Evolutionary conservation across 345 rosid genomes (phyloP).

Genomic region (Melaleuca alternifolia): DNA sequence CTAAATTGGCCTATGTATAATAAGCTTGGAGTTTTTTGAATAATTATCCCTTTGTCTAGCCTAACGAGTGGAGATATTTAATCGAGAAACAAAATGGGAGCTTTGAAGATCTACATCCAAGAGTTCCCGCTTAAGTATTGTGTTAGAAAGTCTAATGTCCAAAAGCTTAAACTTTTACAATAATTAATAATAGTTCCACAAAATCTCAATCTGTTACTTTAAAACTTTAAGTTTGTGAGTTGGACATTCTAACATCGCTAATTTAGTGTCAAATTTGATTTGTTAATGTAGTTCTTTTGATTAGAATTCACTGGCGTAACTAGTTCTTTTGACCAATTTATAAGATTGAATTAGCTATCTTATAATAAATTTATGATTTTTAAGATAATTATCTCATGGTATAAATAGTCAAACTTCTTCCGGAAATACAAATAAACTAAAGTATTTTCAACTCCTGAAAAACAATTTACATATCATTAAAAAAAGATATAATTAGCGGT

Average conservation of each 20-base stretch:
- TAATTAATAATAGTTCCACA: accelerated
- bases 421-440: background rate
- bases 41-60: too few relatives aligned
- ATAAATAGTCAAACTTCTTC: background rate
- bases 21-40: too few relatives aligned
- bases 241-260: background rate
- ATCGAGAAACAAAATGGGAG: accelerated
- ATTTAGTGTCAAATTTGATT: background rate
- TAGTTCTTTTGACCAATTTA: accelerated
- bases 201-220: background rate
- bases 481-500: background rate
- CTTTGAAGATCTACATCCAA: background rate
- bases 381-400: background rate
- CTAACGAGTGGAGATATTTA: background rate
- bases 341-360: accelerated
- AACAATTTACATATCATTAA: background rate
- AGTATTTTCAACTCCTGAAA: background rate
- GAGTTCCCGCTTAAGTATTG: accelerated
- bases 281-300: background rate
- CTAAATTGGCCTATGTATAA: too few relatives aligned
- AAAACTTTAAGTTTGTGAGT: background rate
- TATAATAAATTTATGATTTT: background rate
- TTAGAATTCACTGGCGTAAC: accelerated
- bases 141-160: background rate
- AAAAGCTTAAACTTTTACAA: background rate